These are phyloP conservation scores for Gossypium stocksii DNA, from an alignment of 345 rosid species.

Conservation along the genomic window DNA sequence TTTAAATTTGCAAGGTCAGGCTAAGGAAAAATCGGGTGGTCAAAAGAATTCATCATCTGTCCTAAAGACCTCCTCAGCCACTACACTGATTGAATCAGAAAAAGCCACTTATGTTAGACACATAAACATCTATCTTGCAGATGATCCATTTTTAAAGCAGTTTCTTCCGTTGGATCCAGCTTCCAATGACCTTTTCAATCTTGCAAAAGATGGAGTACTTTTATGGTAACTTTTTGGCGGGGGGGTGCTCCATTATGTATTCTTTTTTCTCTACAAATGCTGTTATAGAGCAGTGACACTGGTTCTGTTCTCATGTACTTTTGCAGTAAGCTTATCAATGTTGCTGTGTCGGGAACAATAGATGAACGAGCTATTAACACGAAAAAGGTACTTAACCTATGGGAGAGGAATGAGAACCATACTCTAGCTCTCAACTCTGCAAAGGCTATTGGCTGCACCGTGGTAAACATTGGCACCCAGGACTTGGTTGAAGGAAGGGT, in stretches of 20 bases:
- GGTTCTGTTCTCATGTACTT: slow-evolving; percentile 18
- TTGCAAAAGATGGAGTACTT: slow-evolving; percentile 88
- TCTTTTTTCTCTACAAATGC: not conserved
- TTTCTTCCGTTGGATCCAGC: slow-evolving; percentile 81
- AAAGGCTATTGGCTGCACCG: slow-evolving; percentile 85
- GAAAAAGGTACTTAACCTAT: slow-evolving; percentile 69
- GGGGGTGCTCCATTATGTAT: slow-evolving; percentile 2
- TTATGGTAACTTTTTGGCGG: slow-evolving; percentile 47
- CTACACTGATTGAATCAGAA: slow-evolving; percentile 67
- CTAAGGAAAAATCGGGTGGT: slow-evolving; percentile 46
- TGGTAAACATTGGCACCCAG: slow-evolving; percentile 77
- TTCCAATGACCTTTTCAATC: slow-evolving; percentile 62
- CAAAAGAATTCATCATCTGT: slow-evolving; percentile 62
- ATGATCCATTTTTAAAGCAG: slow-evolving; percentile 78
- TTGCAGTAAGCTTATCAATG: slow-evolving; percentile 79
- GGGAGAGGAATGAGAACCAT: slow-evolving; percentile 97
- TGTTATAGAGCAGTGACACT: slow-evolving; percentile 6
- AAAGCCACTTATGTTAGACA: slow-evolving; percentile 76
- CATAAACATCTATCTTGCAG: slow-evolving; percentile 83
- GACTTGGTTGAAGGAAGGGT: slow-evolving; percentile 92
- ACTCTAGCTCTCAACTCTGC: slow-evolving; percentile 92
- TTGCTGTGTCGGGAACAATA: slow-evolving; percentile 84
- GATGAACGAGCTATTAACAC: slow-evolving; percentile 89
- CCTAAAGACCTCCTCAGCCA: slow-evolving; percentile 61
- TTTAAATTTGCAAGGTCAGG: slow-evolving; percentile 55